phyloP scores from a whole-genome alignment of 805 yeast genomes.

The Candida dajiaensis region DNA sequence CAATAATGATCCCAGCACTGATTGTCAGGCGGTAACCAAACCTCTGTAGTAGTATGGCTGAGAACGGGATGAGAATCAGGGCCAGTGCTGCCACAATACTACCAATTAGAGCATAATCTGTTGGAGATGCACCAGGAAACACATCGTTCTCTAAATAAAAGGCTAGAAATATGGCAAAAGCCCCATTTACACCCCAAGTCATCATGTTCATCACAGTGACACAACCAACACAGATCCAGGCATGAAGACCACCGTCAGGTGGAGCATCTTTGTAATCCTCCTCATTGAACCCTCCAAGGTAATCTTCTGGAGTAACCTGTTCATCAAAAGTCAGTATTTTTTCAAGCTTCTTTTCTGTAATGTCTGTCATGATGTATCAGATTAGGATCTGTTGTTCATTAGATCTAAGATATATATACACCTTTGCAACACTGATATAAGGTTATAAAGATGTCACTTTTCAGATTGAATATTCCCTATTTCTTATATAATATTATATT shows the following conservation, averaged over 20 bases:
- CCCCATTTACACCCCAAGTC: slow-evolving; percentile 35
- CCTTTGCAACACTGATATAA: too few relatives aligned
- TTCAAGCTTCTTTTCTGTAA: too few relatives aligned
- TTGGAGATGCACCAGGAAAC: slow-evolving; percentile 45
- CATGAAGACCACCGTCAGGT: slow-evolving; percentile 39
- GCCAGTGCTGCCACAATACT: slow-evolving; percentile 48
- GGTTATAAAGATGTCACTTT: too few relatives aligned
- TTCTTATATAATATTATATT: too few relatives aligned
- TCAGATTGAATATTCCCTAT: too few relatives aligned
- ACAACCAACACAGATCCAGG: slow-evolving; percentile 41
- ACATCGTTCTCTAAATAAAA: slow-evolving; percentile 36
- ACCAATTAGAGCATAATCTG: slow-evolving; percentile 51
- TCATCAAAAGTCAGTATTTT: background rate
- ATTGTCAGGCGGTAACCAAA: slow-evolving; percentile 38
- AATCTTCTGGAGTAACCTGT: background rate
- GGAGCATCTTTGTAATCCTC: slow-evolving; percentile 32
- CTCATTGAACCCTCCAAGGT: slow-evolving; percentile 17
- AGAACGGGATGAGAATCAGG: slow-evolving; percentile 45
- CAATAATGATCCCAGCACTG: slow-evolving; percentile 34
- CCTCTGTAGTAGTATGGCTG: slow-evolving; percentile 34
- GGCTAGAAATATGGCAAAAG: slow-evolving; percentile 48
- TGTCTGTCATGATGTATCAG: background rate
- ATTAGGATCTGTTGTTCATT: background rate
- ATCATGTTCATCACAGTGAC: slow-evolving; percentile 26
- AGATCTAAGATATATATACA: too few relatives aligned